Evolutionary conservation across 306 rosid species (phyloP), one percentile per base, ranked within the genome.

Genomic region (Cucumis hystrix): DNA sequence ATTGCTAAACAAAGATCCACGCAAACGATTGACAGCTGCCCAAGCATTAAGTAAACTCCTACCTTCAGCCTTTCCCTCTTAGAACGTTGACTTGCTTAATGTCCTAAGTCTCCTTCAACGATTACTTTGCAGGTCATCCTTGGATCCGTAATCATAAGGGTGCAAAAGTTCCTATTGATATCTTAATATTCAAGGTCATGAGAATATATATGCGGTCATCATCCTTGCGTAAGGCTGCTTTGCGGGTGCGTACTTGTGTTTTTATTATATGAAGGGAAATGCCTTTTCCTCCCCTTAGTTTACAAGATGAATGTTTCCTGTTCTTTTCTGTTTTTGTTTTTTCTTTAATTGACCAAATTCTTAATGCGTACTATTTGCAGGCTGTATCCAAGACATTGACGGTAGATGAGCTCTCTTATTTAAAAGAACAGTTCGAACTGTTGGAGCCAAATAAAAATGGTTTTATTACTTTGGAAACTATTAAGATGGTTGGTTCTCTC

Each of bases 151-250:
- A 85, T 83, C 80, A 92, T 87, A 86, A 80, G 66, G 80, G 84
- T 17, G 88, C 88, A 62, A 92, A 86, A 81, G 91, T 91, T 77
- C 96, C 98, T 12, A 90, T 96, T 16, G 99, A 96, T 86, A 86
- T 89, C 83, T 83, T 91, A 82, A 84, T 88, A 83, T 92, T 96
- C 79, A 92, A 87, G 82, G 93, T 96, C 77, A 89, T 91, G 97
- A 96, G 87, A 88, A 73, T 78, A 78, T 92, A 92, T 76, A 79
- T 96, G 87, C 91, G 91, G 81, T 96, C 99, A 17, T 92, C 99
- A 58, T 88, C 98, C 82, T 84, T 96, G 89, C 98, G 98, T 60
- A 96, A 92, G 88, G 96, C 98, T 87, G 99, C 99, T 75, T 87
- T 96, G 86, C 89, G 90, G 99, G 99, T 96, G 80, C 20, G 93